phyloP scores from a whole-genome alignment of 306 rosid genomes.

The Citrullus amarus region DNA sequence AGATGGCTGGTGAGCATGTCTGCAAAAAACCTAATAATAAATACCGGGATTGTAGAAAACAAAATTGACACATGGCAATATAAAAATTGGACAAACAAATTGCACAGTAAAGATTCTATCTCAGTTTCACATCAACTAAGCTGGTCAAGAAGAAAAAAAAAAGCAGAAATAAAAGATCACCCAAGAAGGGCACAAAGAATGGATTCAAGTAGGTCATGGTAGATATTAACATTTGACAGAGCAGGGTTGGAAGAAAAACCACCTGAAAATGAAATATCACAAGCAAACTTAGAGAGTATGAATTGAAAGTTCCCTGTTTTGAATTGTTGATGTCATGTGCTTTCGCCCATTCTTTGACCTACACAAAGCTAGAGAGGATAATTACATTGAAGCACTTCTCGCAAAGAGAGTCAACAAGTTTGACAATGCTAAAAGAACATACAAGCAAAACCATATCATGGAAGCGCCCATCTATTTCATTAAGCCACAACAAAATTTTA shows the following conservation, averaged over 20 bases:
- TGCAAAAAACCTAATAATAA: conserved; percentile 20
- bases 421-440: conserved; percentile 20
- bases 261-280: conserved; percentile 96
- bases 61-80: not conserved
- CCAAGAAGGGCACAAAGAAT: not conserved
- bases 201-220: not conserved
- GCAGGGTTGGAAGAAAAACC: conserved; percentile 5
- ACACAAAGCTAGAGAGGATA: conserved; percentile 26
- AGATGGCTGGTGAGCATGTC: conserved; percentile 85
- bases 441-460: conserved; percentile 81
- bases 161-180: not conserved
- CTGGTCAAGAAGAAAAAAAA: not conserved
- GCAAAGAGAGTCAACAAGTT: conserved; percentile 4
- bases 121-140: not conserved
- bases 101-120: not conserved
- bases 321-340: conserved; percentile 66
- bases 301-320: conserved; percentile 61
- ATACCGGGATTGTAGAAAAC: not conserved
- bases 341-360: conserved; percentile 99
- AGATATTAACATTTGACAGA: not conserved
- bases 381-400: conserved; percentile 20
- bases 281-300: conserved; percentile 81
- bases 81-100: not conserved
- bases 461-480: conserved; percentile 60
- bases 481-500: conserved; percentile 61